Conservation (phyloP, 257 asterid genomes). For the Solanum ahanhuiri region DNA sequence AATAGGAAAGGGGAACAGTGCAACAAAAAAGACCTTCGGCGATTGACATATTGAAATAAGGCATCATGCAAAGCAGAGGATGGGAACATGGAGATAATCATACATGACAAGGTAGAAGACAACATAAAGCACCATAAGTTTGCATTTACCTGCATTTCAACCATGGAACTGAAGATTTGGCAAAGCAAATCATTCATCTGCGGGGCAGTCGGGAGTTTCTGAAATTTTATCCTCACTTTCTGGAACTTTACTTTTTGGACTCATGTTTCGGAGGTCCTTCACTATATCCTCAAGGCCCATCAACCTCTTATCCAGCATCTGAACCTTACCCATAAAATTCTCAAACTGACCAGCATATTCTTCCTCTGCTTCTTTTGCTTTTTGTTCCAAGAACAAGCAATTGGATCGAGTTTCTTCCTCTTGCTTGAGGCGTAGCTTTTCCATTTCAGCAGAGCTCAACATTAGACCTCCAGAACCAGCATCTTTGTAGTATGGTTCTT, state of each 20-base stretch:
- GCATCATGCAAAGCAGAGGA: neutral
- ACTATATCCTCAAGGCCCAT: conserved; percentile 22
- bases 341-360: conserved; percentile 14
- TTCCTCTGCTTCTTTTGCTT: conserved; percentile 39
- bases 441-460: conserved; percentile 55
- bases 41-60: neutral
- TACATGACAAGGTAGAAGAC: neutral
- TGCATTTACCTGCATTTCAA: conserved; percentile 3
- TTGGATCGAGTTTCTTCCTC: conserved; percentile 49
- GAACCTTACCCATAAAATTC: conserved; percentile 25
- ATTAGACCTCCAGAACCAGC: conserved; percentile 71
- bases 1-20: neutral
- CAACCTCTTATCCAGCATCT: conserved; percentile 33
- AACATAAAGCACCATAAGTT: neutral
- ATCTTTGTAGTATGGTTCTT: conserved; percentile 64
- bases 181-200: conserved; percentile 12
- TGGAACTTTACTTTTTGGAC: conserved; percentile 7
- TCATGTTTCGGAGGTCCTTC: conserved; percentile 21
- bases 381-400: conserved; percentile 38
- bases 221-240: conserved; percentile 10
- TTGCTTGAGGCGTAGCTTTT: conserved; percentile 28
- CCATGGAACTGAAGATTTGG: neutral
- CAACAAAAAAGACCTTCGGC: neutral
- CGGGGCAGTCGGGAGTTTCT: conserved; percentile 10
- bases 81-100: neutral